Evolutionary conservation across 768 basidiomycete genomes (phyloP), one percentile per base, ranked within the genome.

Genomic region (Naganishia kalamii): DNA sequence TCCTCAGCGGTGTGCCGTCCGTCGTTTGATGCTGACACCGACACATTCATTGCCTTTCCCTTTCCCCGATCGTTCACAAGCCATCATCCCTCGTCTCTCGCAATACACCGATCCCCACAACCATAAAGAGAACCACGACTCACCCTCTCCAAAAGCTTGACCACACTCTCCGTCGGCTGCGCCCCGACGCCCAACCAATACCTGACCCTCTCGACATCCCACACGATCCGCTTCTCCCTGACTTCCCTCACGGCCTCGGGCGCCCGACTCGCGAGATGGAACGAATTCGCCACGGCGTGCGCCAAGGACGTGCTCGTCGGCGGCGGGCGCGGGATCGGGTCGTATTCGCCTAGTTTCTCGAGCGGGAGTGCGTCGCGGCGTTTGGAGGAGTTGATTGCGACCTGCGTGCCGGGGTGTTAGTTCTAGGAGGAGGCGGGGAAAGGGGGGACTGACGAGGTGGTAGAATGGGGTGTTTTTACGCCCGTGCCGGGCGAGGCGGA

Each of bases 181-280:
- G 94, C 94, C 0, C 92, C 93, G 19, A 87, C 85, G 35, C 83
- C 83, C 41, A 97, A 78, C 94, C 94, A 98, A 73, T 89, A 91
- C 65, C 83, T 83, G 76, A 98, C 90, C 75, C 94, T 85, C 71
- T 89, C 87, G 27, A 87, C 86, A 77, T 91, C 92, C 92, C 93
- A 97, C 70, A 87, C 84, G 63, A 97, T 81, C 35, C 84, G 85
- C 79, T 92, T 94, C 67, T 78, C 74, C 46, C 70, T 75, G 62
- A 54, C 19, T 46, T 62, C 46, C 15, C 50, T 62, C 40, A 25
- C 25, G 19, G 19, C 41, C 25, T 54, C 33, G 21, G 27, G 32
- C 25, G 37, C 63, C 49, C 51, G 63, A 60, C 30, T n/a, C n/a
- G 49, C 35, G 15, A 46, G 51, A 23, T 68, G 46, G 23, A 59